Evolutionary conservation across 2,329 filamentous ascomycete species (phyloP), one percentile per base, ranked within the genome.

Genomic region (Podosphaera aphanis): DNA sequence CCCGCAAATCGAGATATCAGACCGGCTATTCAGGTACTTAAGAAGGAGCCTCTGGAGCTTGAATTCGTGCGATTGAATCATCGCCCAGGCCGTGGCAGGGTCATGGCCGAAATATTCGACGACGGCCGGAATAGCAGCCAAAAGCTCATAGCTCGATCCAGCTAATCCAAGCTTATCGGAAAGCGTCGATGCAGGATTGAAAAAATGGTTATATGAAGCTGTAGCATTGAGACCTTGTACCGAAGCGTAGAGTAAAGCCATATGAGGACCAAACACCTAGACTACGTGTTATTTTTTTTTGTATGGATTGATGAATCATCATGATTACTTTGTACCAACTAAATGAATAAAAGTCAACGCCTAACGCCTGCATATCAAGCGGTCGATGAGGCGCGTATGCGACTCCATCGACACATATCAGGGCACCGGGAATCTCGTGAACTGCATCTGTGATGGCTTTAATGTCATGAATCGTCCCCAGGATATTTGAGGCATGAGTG

Each of bases 331-430:
- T 88, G 62, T 86, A 86, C 81, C 80, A 86, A 0, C 70, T 77
- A 56, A 86, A 83, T n/a, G 68, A 63, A 59, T 86, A 88, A 52
- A 85, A 77, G 56, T 88, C 82, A 0, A 79, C 77, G 1, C 70
- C 79, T 0, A 83, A 64, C 0, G 63, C 72, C 50, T 71, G 66
- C 3, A 86, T 77, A 57, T 88, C 77, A 10, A 88, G 61, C 6
- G 64, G 64, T 3, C 79, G 67, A 58, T 88, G 82, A 0, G 82
- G 82, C 0, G 81, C 80, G 55, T 75, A 83, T 2, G 79, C 77
- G 0, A 86, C 82, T 2, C 74, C 81, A 60, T 88, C 83, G 5
- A 86, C 79, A 51, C 71, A 77, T 1, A 86, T 62, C 1, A 84
- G 59, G 1, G 78, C 73, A 0, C 67, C 63, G 0, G 69, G 70